Percentiles rank a stretch among this genome's conserved stretches.
phyloP scores from a whole-genome alignment of 148 eudicot genomes.

The Rheum nobile region DNA sequence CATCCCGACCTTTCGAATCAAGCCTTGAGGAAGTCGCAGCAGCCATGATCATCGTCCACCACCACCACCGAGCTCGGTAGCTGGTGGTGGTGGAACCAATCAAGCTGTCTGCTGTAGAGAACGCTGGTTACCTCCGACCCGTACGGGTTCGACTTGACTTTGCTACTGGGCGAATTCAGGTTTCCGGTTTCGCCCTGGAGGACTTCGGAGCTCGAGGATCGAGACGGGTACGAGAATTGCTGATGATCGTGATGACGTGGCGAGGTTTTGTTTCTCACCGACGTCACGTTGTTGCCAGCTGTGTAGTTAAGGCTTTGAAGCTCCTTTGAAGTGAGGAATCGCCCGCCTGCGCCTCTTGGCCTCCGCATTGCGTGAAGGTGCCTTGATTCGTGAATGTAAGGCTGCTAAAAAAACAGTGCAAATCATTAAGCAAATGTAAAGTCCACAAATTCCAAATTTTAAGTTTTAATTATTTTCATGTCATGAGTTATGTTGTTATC shows the following conservation, averaged over 20 bases:
- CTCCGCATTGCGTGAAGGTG: conserved; percentile 11
- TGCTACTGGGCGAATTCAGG: not conserved
- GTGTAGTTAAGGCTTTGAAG: not conserved
- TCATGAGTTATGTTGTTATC: not conserved
- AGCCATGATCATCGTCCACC: not conserved
- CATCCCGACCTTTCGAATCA: not conserved
- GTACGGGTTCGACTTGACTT: not conserved
- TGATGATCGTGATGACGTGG: not conserved
- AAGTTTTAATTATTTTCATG: not conserved
- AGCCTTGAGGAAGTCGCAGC: not conserved
- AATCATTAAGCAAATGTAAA: not conserved
- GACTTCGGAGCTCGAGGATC: conserved; percentile 7
- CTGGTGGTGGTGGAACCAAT: not conserved
- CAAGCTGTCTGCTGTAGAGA: not conserved
- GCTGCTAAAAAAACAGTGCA: not conserved
- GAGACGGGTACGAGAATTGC: conserved; percentile 3
- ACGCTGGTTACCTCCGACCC: conserved; percentile 8
- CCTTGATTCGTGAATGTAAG: conserved; percentile 7
- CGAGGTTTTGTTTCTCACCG: not conserved
- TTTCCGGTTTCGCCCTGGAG: conserved; percentile 4
- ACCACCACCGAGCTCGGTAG: not conserved
- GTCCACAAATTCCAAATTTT: not conserved
- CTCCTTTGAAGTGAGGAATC: conserved; percentile 4
- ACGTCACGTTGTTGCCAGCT: not conserved
- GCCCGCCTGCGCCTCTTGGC: conserved; percentile 8